A percentile compares a stretch with the other conserved stretches of the same genome.
Conservation (phyloP, 495 filamentous ascomycete genomes). For the Penicillium simplicissimum region DNA sequence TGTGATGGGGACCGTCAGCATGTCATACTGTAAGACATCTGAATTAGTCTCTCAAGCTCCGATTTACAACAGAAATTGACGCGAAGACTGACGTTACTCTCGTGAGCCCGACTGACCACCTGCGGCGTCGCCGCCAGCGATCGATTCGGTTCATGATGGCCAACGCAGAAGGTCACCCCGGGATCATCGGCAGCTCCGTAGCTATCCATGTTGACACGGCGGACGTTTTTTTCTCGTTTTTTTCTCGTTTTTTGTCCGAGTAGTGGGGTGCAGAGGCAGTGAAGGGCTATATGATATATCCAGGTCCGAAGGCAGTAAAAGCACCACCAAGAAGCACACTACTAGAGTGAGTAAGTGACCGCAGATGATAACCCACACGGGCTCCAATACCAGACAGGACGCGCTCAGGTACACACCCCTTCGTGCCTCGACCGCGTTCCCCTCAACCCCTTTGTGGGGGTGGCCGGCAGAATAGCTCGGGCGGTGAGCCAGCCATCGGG, state of each 20-base stretch:
- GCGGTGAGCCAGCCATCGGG: slow-evolving; percentile 39
- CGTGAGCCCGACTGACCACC: slow-evolving; percentile 68
- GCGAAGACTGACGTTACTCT: slow-evolving; percentile 45
- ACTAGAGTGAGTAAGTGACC: slow-evolving; percentile 4
- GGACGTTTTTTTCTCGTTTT: slow-evolving; percentile 14
- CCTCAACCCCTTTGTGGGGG: slow-evolving; percentile 32
- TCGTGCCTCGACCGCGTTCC: slow-evolving; percentile 14
- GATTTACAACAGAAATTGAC: not conserved
- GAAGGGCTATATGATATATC: slow-evolving; percentile 14
- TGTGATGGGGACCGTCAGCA: slow-evolving; percentile 87
- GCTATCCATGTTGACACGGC: slow-evolving; percentile 41
- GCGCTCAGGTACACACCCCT: slow-evolving; percentile 10
- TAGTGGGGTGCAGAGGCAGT: slow-evolving; percentile 13
- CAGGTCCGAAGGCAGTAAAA: not conserved
- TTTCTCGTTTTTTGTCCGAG: slow-evolving; percentile 7
- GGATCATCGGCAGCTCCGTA: slow-evolving; percentile 53
- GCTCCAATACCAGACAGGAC: not conserved
- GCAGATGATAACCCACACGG: not conserved
- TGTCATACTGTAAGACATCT: slow-evolving; percentile 70
- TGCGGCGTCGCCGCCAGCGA: slow-evolving; percentile 58
- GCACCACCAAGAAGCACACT: not conserved
- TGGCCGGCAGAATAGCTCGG: slow-evolving; percentile 29
- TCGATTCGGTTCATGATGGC: slow-evolving; percentile 77
- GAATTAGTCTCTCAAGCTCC: not conserved
- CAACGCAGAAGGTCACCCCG: slow-evolving; percentile 70